phyloP scores from a whole-genome alignment of 1,284 basidiomycete species.

The Abortiporus biennis region DNA sequence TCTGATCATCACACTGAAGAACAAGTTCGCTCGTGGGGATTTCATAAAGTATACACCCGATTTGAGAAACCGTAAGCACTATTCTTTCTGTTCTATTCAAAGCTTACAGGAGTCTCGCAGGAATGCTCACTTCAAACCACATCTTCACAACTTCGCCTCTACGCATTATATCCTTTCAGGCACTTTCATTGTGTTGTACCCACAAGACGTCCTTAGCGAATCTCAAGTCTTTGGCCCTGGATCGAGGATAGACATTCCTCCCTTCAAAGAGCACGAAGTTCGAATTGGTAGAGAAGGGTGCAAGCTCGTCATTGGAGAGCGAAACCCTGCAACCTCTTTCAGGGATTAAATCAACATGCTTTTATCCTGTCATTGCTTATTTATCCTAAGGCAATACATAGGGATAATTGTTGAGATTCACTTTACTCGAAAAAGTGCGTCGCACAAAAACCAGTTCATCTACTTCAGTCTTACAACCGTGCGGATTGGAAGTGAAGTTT shows the following conservation, averaged over 20 bases:
- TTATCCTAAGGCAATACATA: too few species aligned
- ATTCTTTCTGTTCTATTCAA: not conserved
- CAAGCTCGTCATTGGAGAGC: constrained; percentile 28
- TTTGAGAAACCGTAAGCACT: constrained; percentile 25
- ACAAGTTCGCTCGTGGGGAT: constrained; percentile 26
- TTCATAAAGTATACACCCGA: constrained; percentile 27
- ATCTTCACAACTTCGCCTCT: constrained; percentile 22
- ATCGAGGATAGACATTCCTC: constrained; percentile 26
- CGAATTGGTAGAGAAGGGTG: constrained; percentile 28
- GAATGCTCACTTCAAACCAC: constrained; percentile 24
- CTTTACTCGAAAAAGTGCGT: too few species aligned
- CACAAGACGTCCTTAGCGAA: constrained; percentile 17
- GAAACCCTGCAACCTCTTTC: too few species aligned
- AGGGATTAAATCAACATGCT: too few species aligned
- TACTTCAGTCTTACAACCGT: too few species aligned
- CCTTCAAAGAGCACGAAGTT: constrained; percentile 25
- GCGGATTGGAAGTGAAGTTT: too few species aligned
- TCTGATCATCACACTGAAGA: not conserved
- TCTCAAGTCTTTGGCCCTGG: constrained; percentile 26
- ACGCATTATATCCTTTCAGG: constrained; percentile 27
- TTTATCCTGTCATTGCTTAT: too few species aligned
- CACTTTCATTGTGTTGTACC: constrained; percentile 21
- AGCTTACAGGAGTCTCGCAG: constrained; percentile 11
- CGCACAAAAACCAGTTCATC: too few species aligned
- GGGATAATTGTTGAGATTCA: too few species aligned